phyloP scores from a whole-genome alignment of 345 rosid genomes.

The Citrus glauca region DNA sequence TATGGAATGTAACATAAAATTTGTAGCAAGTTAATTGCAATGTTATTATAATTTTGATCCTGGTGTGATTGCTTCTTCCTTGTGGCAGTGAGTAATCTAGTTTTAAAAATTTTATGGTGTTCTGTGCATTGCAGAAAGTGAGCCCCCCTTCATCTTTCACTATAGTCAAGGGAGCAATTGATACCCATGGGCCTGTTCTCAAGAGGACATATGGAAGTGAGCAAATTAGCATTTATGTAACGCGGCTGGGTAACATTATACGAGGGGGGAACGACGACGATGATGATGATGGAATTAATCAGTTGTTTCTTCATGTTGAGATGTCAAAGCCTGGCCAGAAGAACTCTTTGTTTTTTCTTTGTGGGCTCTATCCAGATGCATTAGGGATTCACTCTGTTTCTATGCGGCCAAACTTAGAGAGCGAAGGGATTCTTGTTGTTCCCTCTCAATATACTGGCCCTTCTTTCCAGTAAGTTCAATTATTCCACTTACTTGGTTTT shows the following conservation, averaged over 20 bases:
- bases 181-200: constrained; percentile 67
- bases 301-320: constrained; percentile 79
- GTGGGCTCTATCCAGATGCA: constrained; percentile 92
- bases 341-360: constrained; percentile 69
- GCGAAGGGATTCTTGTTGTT: constrained; percentile 29
- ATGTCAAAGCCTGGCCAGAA: constrained; percentile 69
- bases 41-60: background rate
- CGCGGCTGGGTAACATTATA: constrained; percentile 49
- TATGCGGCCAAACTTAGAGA: constrained; percentile 60
- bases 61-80: background rate
- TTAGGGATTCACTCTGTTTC: constrained; percentile 87
- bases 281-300: constrained; percentile 69
- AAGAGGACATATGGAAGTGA: constrained; percentile 58
- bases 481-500: background rate
- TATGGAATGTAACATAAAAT: too few species aligned
- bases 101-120: background rate
- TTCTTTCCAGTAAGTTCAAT: constrained; percentile 56
- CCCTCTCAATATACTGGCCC: constrained; percentile 71
- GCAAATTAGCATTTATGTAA: constrained; percentile 62
- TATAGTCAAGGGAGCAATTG: constrained; percentile 69
- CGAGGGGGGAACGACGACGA: constrained; percentile 50
- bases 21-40: background rate
- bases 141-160: constrained; percentile 69
- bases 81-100: background rate
- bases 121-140: constrained; percentile 54